Evolutionary conservation across 441 rosid genomes (phyloP), one percentile per base, ranked within the genome.

Genomic region (Theobroma grandiflorum): DNA sequence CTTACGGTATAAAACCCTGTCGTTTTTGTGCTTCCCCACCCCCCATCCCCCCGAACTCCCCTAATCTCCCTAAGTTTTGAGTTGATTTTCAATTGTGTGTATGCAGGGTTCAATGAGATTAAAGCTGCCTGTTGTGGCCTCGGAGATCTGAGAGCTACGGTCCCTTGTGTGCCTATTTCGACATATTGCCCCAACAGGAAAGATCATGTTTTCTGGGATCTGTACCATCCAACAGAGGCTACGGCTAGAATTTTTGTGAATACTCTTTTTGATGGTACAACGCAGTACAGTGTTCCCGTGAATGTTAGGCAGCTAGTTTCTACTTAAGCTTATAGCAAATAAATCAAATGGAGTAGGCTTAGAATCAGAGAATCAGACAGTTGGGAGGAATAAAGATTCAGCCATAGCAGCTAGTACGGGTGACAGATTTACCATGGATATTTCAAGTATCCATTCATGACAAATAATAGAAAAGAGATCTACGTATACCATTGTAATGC

Each of bases 81-180:
- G 18, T 8, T 53, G 18, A 45, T 16, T 16, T 50, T 42, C 14
- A 0, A n/a, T 37, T 37, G 12, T 73, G 45, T 78, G 31, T 26
- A 26, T 79, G 76, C 89, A 93, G 94, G 94, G n/a, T 89, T 90
- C 63, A 75, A 49, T 0, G 94, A 96, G 80, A 89, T 87, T 15
- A 85, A 85, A 85, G 84, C 94, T 22, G 98, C 99, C 1, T 92
- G 99, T 58, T 96, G 99, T 80, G 99, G 99, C 64, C 83, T 78
- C 3, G 99, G 98, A 4, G 70, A 84, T n/a, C 84, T 94, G 80
- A 91, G 83, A 10, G 95, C 98, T 0, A 79, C 79, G 0, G 6
- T 75, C 6, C 92, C 93, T 9, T 92, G 98, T 80, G 15, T 89
- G 38, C 99, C 95, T 0, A 11, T 89, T 3, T 74, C 98, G 10